Percentiles rank a stretch among this genome's conserved stretches.
phyloP scores from a whole-genome alignment of 2,329 filamentous ascomycete species.

The Xylaria multiplex region DNA sequence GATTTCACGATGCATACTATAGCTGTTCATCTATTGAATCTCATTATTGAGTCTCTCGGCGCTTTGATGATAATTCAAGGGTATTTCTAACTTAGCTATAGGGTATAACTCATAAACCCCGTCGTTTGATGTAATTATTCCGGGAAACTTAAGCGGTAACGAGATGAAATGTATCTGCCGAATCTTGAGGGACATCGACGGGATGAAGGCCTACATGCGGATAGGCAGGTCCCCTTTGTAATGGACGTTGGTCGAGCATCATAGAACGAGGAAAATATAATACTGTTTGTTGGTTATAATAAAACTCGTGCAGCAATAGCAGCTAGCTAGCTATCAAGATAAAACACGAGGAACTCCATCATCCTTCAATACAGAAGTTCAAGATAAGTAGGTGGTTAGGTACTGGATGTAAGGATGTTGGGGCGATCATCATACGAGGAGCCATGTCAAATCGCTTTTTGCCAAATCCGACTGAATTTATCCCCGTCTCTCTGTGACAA shows the following conservation, averaged over 20 bases:
- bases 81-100: neutral
- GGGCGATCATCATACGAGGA: slow-evolving; percentile 31
- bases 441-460: slow-evolving; percentile 26
- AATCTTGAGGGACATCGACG: no score
- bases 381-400: slow-evolving; percentile 9
- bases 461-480: slow-evolving; percentile 31
- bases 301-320: neutral
- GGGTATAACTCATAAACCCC: neutral
- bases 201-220: no score
- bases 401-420: slow-evolving; percentile 13
- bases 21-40: neutral
- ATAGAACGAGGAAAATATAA: neutral
- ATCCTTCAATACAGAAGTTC: neutral
- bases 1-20: no score
- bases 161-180: no score
- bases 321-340: neutral
- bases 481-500: slow-evolving; percentile 30
- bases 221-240: no score
- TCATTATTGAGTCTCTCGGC: neutral
- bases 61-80: neutral
- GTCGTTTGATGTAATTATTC: no score
- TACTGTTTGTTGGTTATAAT: no score
- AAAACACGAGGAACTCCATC: slow-evolving; percentile 2
- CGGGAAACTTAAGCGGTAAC: no score
- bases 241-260: neutral